Evolutionary conservation across 192 early-diverging fungal species (phyloP).

Genomic region (Backusella liffmaniae): DNA sequence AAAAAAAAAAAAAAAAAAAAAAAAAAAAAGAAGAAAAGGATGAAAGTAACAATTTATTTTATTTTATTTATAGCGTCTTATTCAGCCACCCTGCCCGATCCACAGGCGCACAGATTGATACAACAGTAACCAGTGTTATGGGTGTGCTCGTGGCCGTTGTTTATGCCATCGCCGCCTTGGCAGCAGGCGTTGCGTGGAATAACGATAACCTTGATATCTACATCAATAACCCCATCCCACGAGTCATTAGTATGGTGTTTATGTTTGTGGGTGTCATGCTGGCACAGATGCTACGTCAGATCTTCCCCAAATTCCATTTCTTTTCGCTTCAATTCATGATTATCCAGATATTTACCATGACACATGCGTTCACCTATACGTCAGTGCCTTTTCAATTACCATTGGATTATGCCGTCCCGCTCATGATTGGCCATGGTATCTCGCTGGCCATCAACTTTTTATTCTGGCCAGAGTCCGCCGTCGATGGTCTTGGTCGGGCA

Average conservation of each 20-base stretch:
- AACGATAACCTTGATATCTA: conserved; percentile 7
- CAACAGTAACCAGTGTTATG: conserved; percentile 41
- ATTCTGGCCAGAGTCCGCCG: conserved; percentile 51
- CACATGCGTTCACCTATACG: conserved; percentile 17
- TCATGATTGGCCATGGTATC: conserved; percentile 41
- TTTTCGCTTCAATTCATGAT: conserved; percentile 47
- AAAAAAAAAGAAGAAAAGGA: not conserved
- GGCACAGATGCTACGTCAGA: conserved; percentile 36
- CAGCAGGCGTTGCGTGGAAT: conserved; percentile 35
- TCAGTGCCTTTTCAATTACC: conserved; percentile 9
- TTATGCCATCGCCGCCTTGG: conserved; percentile 40
- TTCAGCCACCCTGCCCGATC: conserved; percentile 50
- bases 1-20: not conserved
- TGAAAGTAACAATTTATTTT: not conserved
- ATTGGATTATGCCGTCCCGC: conserved; percentile 33
- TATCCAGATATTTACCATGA: conserved; percentile 43
- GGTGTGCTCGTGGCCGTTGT: conserved; percentile 37
- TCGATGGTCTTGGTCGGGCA: conserved; percentile 44
- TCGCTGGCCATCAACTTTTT: conserved; percentile 41
- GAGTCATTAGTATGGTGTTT: conserved; percentile 36
- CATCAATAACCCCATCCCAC: conserved; percentile 25
- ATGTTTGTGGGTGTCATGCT: conserved; percentile 44
- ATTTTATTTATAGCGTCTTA: conserved; percentile 18
- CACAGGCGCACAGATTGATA: conserved; percentile 49
- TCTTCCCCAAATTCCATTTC: conserved; percentile 46